Evolutionary conservation across 768 basidiomycete genomes (phyloP).

Genomic region (Sutorius australiensis): DNA sequence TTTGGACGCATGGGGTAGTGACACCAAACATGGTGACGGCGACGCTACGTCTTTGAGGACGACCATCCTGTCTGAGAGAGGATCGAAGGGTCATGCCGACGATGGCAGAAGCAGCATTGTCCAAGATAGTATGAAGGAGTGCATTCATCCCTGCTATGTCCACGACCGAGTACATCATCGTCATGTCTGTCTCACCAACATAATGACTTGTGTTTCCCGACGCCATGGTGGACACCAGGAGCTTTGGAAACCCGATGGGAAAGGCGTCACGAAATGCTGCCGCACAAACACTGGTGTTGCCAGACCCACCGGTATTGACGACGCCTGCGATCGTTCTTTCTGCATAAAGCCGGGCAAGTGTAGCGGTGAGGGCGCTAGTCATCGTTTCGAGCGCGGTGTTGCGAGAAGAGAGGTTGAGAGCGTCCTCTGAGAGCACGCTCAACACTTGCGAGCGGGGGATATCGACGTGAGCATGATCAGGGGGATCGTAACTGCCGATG

Average conservation of each 20-base stretch:
- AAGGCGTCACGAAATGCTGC: slow-evolving; percentile 20
- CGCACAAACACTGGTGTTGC: slow-evolving; percentile 24
- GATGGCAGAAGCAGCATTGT: slow-evolving; percentile 29
- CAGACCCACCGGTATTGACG: slow-evolving; percentile 23
- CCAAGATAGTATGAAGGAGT: slow-evolving; percentile 19
- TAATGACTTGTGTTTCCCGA: slow-evolving; percentile 25
- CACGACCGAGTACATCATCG: slow-evolving; percentile 32
- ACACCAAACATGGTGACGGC: slow-evolving; percentile 31
- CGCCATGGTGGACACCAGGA: slow-evolving; percentile 31
- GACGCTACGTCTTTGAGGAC: slow-evolving; percentile 2
- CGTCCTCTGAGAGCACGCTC: background rate
- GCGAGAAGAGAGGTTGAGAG: slow-evolving; percentile 7
- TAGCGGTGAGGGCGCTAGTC: slow-evolving; percentile 17
- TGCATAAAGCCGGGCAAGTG: slow-evolving; percentile 13
- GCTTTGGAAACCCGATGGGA: slow-evolving; percentile 29
- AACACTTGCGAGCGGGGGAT: slow-evolving; percentile 22
- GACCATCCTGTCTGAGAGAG: background rate
- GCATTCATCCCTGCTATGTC: slow-evolving; percentile 30
- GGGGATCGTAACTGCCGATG: slow-evolving; percentile 18
- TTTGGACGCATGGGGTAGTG: slow-evolving; percentile 20
- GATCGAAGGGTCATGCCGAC: slow-evolving; percentile 22
- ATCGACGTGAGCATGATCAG: slow-evolving; percentile 14
- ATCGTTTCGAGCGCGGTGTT: slow-evolving; percentile 12
- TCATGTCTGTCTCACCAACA: slow-evolving; percentile 31
- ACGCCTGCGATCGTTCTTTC: slow-evolving; percentile 18